phyloP scores from a whole-genome alignment of 148 eudicot genomes.

The Nepenthes mirabilis region DNA sequence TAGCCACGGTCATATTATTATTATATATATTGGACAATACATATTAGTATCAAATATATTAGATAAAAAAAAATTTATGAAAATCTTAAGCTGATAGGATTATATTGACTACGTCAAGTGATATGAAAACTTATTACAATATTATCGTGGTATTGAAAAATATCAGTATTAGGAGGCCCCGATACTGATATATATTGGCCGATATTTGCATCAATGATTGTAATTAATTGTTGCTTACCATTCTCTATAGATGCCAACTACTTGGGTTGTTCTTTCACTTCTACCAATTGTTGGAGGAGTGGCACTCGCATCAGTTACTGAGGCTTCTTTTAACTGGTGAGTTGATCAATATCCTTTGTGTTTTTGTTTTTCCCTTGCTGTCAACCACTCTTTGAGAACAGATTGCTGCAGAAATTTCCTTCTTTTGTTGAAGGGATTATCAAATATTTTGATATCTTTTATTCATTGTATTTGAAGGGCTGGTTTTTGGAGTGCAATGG shows the following conservation, averaged over 20 bases:
- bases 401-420: background rate
- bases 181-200: too few species aligned
- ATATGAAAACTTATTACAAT: too few species aligned
- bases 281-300: slow-evolving; percentile 96
- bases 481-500: slow-evolving; percentile 91
- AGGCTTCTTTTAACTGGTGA: slow-evolving; percentile 93
- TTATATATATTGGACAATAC: too few species aligned
- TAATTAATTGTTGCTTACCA: background rate
- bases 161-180: too few species aligned
- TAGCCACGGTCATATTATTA: too few species aligned
- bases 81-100: too few species aligned
- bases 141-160: too few species aligned
- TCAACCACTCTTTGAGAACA: background rate
- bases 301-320: slow-evolving; percentile 79
- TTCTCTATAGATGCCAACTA: slow-evolving; percentile 27
- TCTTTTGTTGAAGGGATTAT: background rate
- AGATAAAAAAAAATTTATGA: too few species aligned
- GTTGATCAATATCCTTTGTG: slow-evolving; percentile 12
- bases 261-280: slow-evolving; percentile 76
- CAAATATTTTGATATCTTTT: slow-evolving; percentile 3
- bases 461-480: slow-evolving; percentile 5
- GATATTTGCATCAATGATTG: too few species aligned
- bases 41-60: too few species aligned
- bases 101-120: too few species aligned
- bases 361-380: background rate